These are phyloP conservation scores for Cercophora scortea DNA, from an alignment of 495 filamentous ascomycete species.

Conservation along the genomic window DNA sequence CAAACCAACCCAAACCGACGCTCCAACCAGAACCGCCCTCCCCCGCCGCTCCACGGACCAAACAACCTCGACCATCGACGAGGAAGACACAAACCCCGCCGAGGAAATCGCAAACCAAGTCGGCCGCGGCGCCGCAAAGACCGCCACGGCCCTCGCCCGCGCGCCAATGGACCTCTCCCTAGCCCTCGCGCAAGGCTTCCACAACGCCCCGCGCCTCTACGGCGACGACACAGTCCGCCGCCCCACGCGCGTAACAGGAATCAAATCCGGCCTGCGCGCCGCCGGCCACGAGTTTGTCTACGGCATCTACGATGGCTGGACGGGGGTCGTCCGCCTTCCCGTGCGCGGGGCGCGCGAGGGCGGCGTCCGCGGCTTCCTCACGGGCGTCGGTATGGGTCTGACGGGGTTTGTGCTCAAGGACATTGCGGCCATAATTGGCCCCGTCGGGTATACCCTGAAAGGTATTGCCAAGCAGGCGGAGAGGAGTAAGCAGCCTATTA, in stretches of 20 bases:
- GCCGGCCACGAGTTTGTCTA: constrained; percentile 60
- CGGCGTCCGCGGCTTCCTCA: constrained; percentile 49
- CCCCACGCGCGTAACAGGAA: constrained; percentile 54
- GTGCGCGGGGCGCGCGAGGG: constrained; percentile 51
- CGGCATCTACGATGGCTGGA: constrained; percentile 67
- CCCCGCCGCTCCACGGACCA: constrained; percentile 6
- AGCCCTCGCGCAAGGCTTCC: constrained; percentile 71
- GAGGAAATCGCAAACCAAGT: constrained; percentile 35
- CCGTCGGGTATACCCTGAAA: constrained; percentile 58
- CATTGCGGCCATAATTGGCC: constrained; percentile 54
- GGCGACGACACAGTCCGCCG: constrained; percentile 43
- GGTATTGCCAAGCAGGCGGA: constrained; percentile 51
- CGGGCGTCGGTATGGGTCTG: constrained; percentile 67
- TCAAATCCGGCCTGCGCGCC: constrained; percentile 58
- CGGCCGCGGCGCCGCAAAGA: constrained; percentile 32
- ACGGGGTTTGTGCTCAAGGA: constrained; percentile 68
- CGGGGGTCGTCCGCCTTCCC: constrained; percentile 61
- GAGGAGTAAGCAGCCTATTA: constrained; percentile 37
- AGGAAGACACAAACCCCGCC: constrained; percentile 28
- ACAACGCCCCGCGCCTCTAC: constrained; percentile 75
- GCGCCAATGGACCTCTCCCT: constrained; percentile 62
- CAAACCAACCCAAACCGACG: background rate
- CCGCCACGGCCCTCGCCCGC: constrained; percentile 35
- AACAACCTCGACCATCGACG: constrained; percentile 14
- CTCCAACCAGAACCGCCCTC: constrained; percentile 11